A percentile compares a stretch with the other conserved stretches of the same genome.
Evolutionary conservation across 2,329 filamentous ascomycete genomes (phyloP).

Genomic region (Fusarium sp.): DNA sequence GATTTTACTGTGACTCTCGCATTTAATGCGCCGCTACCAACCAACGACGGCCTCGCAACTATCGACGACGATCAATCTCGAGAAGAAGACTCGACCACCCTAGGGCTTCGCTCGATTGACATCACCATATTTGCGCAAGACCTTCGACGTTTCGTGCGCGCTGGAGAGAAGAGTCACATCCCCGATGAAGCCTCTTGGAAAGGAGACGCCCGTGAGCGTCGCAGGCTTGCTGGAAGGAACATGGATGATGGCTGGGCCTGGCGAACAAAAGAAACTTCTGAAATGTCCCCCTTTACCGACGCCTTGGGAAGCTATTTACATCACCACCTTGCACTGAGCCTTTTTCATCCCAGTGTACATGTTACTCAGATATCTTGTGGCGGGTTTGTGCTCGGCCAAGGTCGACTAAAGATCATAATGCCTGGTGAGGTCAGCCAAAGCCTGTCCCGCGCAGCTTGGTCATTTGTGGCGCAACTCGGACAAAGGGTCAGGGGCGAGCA

Average conservation of each 20-base stretch:
- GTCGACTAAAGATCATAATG: constrained; percentile 60
- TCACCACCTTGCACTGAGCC: constrained; percentile 64
- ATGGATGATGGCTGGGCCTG: constrained; percentile 66
- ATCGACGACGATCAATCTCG: constrained; percentile 32
- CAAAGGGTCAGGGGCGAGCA: constrained; percentile 48
- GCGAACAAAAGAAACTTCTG: constrained; percentile 46
- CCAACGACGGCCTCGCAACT: not conserved
- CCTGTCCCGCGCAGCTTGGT: constrained; percentile 51
- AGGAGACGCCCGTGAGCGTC: constrained; percentile 52
- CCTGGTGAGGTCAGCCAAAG: constrained; percentile 46
- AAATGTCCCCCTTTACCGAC: constrained; percentile 57
- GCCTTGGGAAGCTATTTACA: constrained; percentile 62
- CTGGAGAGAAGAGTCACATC: constrained; percentile 47
- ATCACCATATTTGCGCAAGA: constrained; percentile 63
- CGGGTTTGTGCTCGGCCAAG: constrained; percentile 66
- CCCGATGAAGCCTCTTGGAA: constrained; percentile 41
- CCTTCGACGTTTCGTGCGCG: constrained; percentile 57
- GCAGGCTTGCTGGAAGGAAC: constrained; percentile 59
- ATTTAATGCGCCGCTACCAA: constrained; percentile 57
- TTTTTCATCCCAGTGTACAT: constrained; percentile 66
- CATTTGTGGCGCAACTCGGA: constrained; percentile 52
- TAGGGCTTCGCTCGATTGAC: constrained; percentile 59
- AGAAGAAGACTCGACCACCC: constrained; percentile 17
- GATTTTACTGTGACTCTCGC: constrained; percentile 64
- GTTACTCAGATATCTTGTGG: constrained; percentile 65